Percentiles rank a stretch among this genome's conserved stretches.
Conservation (phyloP, 441 rosid genomes). For the Pelargonium cotyledonis region DNA sequence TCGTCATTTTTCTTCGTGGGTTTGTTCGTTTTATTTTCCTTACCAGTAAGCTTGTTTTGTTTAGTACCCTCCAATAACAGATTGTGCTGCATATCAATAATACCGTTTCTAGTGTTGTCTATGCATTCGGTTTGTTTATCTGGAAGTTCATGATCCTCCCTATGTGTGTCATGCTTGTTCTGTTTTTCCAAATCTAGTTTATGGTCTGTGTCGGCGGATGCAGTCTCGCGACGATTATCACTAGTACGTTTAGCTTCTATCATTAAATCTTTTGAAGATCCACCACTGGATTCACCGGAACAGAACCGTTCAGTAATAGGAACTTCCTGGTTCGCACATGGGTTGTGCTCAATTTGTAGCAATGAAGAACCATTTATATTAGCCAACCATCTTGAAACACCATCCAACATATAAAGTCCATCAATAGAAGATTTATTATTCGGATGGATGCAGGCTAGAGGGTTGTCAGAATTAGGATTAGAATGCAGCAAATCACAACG, state of each 20-base stretch:
- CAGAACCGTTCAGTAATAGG: not conserved
- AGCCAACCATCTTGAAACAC: not conserved
- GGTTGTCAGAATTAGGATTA: not conserved
- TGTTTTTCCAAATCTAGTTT: constrained; percentile 1
- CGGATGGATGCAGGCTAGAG: not conserved
- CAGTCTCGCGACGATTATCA: not conserved
- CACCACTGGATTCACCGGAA: not conserved
- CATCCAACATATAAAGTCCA: not conserved
- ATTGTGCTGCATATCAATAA: constrained; percentile 14
- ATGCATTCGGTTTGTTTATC: not conserved
- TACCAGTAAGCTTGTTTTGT: constrained; percentile 4
- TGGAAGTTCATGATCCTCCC: constrained; percentile 11
- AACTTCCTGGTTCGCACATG: not conserved
- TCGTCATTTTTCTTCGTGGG: constrained; percentile 15
- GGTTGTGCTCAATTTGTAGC: not conserved
- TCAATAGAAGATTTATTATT: not conserved
- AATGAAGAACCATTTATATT: not conserved
- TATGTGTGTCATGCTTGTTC: not conserved
- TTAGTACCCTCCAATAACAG: constrained; percentile 11
- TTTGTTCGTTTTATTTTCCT: constrained; percentile 20
- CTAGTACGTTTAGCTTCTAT: not conserved
- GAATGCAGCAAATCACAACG: not conserved
- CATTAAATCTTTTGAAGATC: not conserved
- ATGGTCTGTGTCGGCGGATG: constrained; percentile 7
- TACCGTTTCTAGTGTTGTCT: constrained; percentile 7